These are phyloP conservation scores for Glarea lozoyensis DNA, from an alignment of 495 filamentous ascomycete species.

Conservation along the genomic window DNA sequence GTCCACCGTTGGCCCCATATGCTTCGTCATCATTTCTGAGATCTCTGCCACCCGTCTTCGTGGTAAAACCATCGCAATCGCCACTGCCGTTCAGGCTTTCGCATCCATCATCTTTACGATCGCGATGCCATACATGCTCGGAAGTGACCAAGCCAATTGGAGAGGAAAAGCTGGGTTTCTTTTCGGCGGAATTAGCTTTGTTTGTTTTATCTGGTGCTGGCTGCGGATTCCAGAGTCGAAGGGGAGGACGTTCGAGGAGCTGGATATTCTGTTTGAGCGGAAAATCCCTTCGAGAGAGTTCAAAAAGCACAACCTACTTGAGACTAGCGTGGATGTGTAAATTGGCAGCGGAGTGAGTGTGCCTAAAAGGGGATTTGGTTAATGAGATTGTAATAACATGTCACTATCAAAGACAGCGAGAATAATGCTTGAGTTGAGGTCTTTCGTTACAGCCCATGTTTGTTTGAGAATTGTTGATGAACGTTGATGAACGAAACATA, in stretches of 20 bases:
- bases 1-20: slow-evolving; percentile 48
- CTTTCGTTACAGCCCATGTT: too few species aligned
- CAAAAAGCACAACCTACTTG: slow-evolving; percentile 15
- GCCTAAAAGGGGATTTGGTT: too few species aligned
- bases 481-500: too few species aligned
- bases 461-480: too few species aligned
- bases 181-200: slow-evolving; percentile 44
- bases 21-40: slow-evolving; percentile 51
- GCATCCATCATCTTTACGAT: slow-evolving; percentile 57
- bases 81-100: slow-evolving; percentile 59
- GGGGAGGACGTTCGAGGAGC: slow-evolving; percentile 29
- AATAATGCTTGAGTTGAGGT: too few species aligned
- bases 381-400: too few species aligned
- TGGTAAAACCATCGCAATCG: slow-evolving; percentile 50
- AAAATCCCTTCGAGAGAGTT: slow-evolving; percentile 30
- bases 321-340: neutral
- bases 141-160: slow-evolving; percentile 63
- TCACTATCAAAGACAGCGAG: too few species aligned
- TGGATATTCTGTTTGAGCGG: slow-evolving; percentile 39
- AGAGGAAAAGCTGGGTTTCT: slow-evolving; percentile 64
- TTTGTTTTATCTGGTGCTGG: slow-evolving; percentile 31
- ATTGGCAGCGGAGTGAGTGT: too few species aligned
- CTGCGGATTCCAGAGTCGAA: slow-evolving; percentile 55
- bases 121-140: slow-evolving; percentile 67
- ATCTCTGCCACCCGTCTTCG: slow-evolving; percentile 44